phyloP scores from a whole-genome alignment of 202 grass and related monocot species.

The Digitaria exilis region DNA sequence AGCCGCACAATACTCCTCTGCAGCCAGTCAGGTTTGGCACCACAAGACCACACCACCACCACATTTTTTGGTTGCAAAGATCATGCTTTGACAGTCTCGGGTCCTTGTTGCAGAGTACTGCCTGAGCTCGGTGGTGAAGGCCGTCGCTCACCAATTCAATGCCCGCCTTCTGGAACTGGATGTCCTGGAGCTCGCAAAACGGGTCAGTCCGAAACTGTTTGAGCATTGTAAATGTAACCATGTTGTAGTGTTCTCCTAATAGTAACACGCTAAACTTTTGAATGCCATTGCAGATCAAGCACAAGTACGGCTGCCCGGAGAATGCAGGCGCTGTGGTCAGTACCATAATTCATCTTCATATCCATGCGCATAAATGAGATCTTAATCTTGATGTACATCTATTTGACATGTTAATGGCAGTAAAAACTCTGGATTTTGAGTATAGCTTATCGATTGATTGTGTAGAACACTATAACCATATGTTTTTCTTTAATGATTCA shows the following conservation, averaged over 20 bases:
- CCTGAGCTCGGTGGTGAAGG: constrained; percentile 68
- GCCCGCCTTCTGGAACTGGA: constrained; percentile 71
- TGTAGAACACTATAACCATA: too few species aligned
- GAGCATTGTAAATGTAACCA: background rate
- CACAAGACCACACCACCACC: too few species aligned
- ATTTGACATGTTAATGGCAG: too few species aligned
- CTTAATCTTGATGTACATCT: too few species aligned
- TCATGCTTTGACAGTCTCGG: background rate
- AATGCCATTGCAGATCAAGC: constrained; percentile 65
- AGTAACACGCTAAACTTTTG: constrained; percentile 31
- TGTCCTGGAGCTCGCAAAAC: constrained; percentile 56
- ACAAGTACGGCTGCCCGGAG: constrained; percentile 65
- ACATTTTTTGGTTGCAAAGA: background rate
- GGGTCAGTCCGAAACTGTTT: constrained; percentile 44
- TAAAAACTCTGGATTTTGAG: too few species aligned
- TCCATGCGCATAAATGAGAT: too few species aligned
- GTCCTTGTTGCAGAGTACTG: constrained; percentile 63
- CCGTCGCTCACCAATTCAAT: constrained; percentile 68
- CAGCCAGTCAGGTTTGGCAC: constrained; percentile 58
- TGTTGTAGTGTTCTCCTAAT: background rate
- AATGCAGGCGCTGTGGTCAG: constrained; percentile 23
- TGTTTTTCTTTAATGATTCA: too few species aligned
- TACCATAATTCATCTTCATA: too few species aligned
- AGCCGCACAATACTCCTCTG: constrained; percentile 90
- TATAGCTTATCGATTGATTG: too few species aligned